Evolutionary conservation across 306 rosid species (phyloP).

Genomic region (Cicer pinnatifidum): DNA sequence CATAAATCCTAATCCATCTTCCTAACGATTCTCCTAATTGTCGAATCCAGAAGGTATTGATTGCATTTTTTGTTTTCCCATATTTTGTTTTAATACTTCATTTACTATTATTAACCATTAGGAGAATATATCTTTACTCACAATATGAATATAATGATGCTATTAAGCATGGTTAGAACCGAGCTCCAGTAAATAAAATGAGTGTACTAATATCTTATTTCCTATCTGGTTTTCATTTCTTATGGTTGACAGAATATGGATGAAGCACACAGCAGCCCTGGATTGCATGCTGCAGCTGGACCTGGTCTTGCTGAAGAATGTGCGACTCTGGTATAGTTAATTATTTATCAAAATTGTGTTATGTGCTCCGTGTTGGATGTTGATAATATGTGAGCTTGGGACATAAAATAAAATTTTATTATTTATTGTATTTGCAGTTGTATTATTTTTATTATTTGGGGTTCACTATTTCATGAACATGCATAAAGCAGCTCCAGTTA

Average conservation of each 20-base stretch:
- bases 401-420: constrained; percentile 13
- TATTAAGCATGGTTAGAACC: constrained; percentile 31
- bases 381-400: constrained; percentile 28
- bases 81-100: constrained; percentile 18
- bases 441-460: constrained; percentile 27
- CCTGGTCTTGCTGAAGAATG: constrained; percentile 98
- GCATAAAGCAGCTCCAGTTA: constrained; percentile 13
- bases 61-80: constrained; percentile 20
- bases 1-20: not conserved
- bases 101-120: not conserved
- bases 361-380: constrained; percentile 20
- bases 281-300: constrained; percentile 96
- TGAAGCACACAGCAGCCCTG: constrained; percentile 96
- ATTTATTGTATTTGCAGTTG: not conserved
- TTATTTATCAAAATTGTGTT: constrained; percentile 23
- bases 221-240: constrained; percentile 42
- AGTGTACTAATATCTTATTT: constrained; percentile 31
- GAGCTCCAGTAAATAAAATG: constrained; percentile 7
- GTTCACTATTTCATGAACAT: constrained; percentile 35
- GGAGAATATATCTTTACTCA: constrained; percentile 13
- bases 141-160: constrained; percentile 13
- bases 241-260: constrained; percentile 73
- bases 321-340: constrained; percentile 70
- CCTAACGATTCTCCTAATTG: not conserved
- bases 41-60: constrained; percentile 1